These are phyloP conservation scores for Hygrocybe coccinea DNA, from an alignment of 768 basidiomycete species.

Conservation along the genomic window DNA sequence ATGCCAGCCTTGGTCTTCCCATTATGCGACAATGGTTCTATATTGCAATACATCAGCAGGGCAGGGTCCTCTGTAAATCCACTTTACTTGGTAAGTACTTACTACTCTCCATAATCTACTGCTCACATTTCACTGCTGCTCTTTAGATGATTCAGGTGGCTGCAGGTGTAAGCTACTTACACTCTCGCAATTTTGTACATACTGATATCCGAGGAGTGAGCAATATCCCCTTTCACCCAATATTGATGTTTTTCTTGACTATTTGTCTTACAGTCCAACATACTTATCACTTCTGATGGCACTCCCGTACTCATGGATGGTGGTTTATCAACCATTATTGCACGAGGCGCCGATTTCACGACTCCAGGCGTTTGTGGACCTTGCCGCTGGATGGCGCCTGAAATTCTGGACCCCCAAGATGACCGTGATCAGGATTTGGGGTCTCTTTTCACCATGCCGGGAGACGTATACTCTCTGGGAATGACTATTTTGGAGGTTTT, in stretches of 20 bases:
- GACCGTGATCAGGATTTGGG: not conserved
- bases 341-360: not conserved
- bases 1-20: conserved; percentile 3
- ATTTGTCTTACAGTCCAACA: not conserved
- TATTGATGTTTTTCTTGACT: not conserved
- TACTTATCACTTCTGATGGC: conserved; percentile 3
- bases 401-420: conserved; percentile 8
- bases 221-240: not conserved
- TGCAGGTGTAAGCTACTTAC: conserved; percentile 3
- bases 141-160: conserved; percentile 3
- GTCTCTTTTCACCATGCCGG: not conserved
- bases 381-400: conserved; percentile 10
- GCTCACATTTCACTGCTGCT: not conserved
- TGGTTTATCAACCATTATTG: not conserved
- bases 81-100: not conserved
- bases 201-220: conserved; percentile 9
- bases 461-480: conserved; percentile 9
- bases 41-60: not conserved
- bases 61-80: not conserved
- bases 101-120: not conserved
- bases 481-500: conserved; percentile 14
- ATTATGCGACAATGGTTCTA: not conserved
- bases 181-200: conserved; percentile 1
- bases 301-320: conserved; percentile 6
- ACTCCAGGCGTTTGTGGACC: conserved; percentile 2